A percentile compares a stretch with the other conserved stretches of the same genome.
These are phyloP conservation scores for Patellifolia procumbens DNA, from an alignment of 179 eudicot genomes.

Conservation along the genomic window DNA sequence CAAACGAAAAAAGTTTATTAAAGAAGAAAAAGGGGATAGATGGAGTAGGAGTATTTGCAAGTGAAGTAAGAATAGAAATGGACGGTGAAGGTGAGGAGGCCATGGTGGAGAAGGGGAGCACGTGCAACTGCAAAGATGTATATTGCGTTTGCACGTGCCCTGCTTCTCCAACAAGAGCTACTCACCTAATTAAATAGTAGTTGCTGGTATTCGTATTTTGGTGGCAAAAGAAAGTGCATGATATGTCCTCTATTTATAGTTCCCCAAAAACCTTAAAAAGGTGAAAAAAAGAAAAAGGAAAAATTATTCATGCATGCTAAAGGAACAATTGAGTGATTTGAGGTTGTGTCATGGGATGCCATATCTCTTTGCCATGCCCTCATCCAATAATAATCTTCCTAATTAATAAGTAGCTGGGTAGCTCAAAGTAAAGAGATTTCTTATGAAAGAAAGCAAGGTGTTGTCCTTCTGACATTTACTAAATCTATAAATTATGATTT, in stretches of 20 bases:
- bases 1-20: too few relatives aligned
- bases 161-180: slow-evolving; percentile 74
- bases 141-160: slow-evolving; percentile 67
- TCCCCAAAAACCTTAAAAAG: neutral
- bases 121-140: slow-evolving; percentile 44
- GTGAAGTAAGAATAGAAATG: neutral
- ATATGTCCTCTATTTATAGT: slow-evolving; percentile 34
- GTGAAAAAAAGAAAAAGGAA: neutral
- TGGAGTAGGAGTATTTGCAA: neutral
- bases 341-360: slow-evolving; percentile 29
- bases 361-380: slow-evolving; percentile 2
- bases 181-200: slow-evolving; percentile 22
- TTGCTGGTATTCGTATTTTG: neutral
- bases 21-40: neutral
- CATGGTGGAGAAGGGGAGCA: slow-evolving; percentile 82
- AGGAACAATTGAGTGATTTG: slow-evolving; percentile 37
- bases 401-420: neutral
- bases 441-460: slow-evolving; percentile 15
- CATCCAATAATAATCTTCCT: neutral
- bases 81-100: slow-evolving; percentile 37
- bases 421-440: slow-evolving; percentile 25
- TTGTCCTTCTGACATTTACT: slow-evolving; percentile 32
- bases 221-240: neutral
- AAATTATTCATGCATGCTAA: slow-evolving; percentile 33
- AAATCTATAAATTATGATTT: slow-evolving; percentile 7